Percentiles rank a stretch among this genome's conserved stretches.
phyloP scores from a whole-genome alignment of 768 basidiomycete genomes.

The Ramaria sp. region DNA sequence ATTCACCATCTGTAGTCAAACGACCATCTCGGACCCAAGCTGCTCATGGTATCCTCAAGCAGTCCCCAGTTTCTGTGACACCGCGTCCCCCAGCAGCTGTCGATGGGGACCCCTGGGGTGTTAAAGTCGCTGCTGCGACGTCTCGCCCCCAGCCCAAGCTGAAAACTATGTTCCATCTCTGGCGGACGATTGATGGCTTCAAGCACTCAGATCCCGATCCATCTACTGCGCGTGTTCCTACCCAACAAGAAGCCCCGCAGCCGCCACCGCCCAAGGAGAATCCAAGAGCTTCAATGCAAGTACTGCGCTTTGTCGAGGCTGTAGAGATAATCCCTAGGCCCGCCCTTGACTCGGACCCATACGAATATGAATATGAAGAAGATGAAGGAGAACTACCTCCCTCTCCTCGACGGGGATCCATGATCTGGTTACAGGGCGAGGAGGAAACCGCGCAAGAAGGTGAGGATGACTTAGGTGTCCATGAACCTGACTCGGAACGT shows the following conservation, averaged over 20 bases:
- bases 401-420: background rate
- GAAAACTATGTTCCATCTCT: background rate
- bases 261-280: background rate
- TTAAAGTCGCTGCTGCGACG: background rate
- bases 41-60: background rate
- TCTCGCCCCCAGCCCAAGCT: background rate
- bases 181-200: background rate
- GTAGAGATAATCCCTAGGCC: background rate
- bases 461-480: background rate
- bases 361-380: background rate
- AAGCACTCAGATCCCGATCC: background rate
- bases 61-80: background rate
- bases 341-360: background rate
- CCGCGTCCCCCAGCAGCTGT: background rate
- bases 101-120: background rate
- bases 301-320: background rate
- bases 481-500: background rate
- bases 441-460: background rate
- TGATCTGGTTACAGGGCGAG: background rate
- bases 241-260: background rate
- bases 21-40: background rate
- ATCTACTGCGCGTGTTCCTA: background rate
- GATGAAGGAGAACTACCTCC: background rate
- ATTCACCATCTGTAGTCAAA: no score
- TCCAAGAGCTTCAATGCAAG: background rate